Conservation (phyloP, 805 yeast species). For the Hyphopichia homilentoma region DNA sequence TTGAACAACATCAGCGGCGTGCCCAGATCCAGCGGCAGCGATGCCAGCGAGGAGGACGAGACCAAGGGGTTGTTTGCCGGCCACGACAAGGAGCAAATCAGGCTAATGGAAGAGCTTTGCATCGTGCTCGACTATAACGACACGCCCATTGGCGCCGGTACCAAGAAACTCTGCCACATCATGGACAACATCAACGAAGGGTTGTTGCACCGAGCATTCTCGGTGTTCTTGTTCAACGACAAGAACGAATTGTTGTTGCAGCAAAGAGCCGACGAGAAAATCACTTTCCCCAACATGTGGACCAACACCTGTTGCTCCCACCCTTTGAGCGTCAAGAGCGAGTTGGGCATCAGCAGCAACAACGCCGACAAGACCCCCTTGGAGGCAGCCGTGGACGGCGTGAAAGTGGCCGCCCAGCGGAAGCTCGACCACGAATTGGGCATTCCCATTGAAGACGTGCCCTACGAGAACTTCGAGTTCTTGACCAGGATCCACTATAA, state of each 20-base stretch:
- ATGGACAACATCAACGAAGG: conserved; percentile 87
- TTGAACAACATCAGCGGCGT: conserved; percentile 58
- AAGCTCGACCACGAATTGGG: conserved; percentile 94
- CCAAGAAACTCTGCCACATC: conserved; percentile 85
- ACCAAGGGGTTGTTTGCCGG: conserved; percentile 63
- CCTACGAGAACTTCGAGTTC: conserved; percentile 68
- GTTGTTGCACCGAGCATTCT: conserved; percentile 89
- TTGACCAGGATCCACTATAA: conserved; percentile 93
- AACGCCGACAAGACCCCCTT: conserved; percentile 33
- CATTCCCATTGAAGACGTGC: conserved; percentile 56
- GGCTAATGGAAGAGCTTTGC: conserved; percentile 94
- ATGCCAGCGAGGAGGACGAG: conserved; percentile 19
- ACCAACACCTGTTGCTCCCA: conserved; percentile 99
- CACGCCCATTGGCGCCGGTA: conserved; percentile 85
- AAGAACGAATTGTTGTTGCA: conserved; percentile 77
- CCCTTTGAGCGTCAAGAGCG: conserved; percentile 81
- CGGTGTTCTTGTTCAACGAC: conserved; percentile 86
- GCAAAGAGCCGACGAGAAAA: conserved; percentile 94
- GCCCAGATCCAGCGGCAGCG: conserved; percentile 39
- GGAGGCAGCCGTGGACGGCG: conserved; percentile 67
- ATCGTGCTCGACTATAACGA: conserved; percentile 89
- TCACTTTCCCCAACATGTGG: conserved; percentile 97
- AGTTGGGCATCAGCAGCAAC: conserved; percentile 52
- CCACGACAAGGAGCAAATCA: conserved; percentile 91
- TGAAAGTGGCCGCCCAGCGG: conserved; percentile 83